Base-by-base conservation (phyloP, 2,329 filamentous ascomycete species). In the Diaporthe batatas region DNA sequence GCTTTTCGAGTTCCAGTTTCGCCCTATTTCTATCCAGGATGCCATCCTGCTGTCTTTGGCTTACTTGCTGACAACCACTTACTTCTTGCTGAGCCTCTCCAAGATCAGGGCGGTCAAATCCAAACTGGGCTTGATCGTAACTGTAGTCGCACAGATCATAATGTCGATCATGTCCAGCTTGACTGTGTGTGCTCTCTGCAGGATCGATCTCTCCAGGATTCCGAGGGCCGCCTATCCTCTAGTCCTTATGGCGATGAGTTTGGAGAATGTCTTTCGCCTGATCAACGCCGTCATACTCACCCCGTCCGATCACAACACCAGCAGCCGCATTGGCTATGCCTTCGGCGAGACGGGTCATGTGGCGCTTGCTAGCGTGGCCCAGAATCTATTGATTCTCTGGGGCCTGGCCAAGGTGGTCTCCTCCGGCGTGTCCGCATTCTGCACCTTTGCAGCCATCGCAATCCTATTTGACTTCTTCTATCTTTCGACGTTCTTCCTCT, bases 151-250 rank as follows among this genome's bases (percentile, higher is more conserved):
- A 0, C 93, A 96, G 82, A 91, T 93, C 76, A 83, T 88, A 3
- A 88, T 93, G 44, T 93, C 93, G 21, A 91, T 95, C 77, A 86
- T 94, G 82, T 93, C 93, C 5, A 95, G 93, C 80, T 94, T 96
- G 78, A 94, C 93, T 0, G 86, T 96, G 49, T 95, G 93, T 78
- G 92, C 92, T 44, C 86, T 94, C 58, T 87, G 94, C 75, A 91
- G 92, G 75, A 89, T 95, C 77, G 92, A 95, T 77, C 83, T 96
- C 2, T 93, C 92, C 12, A 90, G 90, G 75, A 92, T 96, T 65
- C 93, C 93, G 3, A 87, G 91, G 74, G 91, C 91, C 68, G 90
- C 90, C 47, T 96, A 95, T 79, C 93, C 93, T 0, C 87, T 94
- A 12, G 92, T 94, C n/a, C 89, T 95, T 11, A 86, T 95, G 51